Base-by-base conservation (phyloP, 192 early-diverging fungal genomes). In the Coemansia sp. region DNA sequence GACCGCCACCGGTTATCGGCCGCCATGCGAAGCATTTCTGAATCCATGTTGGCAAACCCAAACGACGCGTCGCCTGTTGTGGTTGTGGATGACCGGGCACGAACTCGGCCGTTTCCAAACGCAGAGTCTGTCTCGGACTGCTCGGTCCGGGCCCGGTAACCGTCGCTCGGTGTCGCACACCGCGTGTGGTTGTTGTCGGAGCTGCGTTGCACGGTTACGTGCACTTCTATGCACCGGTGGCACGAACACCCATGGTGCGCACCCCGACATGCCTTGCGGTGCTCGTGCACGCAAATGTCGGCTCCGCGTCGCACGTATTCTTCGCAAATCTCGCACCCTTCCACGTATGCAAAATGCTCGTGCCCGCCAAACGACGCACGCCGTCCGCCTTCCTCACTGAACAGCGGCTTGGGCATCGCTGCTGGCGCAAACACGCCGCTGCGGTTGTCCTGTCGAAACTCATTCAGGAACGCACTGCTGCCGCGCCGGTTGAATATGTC, bases 11-110 rank as follows among this genome's bases (percentile, higher is more conserved):
- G 52, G 49, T 77, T 77, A n/a, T 77, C 75, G n/a, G 62, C 54
- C 0, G 75, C 69, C 59, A 67, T 69, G 10, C 70, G 76, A 25
- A 66, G 54, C 76, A 79, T 79, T 59, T 79, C 76, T 0, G 76
- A 51, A 8, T 73, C 76, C 76, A 79, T 70, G 27, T 73, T 73
- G 14, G 67, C 70, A 32, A 79, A 79, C 1, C 76, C 76, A 60
- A 79, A 79, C 45, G 66, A 69, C 56, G 70, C 48, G 43, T 79
- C 76, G 41, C 76, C 76, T 0, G 65, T 65, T 37, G 43, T 73
- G 9, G 70, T 79, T 8, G 70, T 79, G 2, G 76, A 70, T 14
- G 76, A 79, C 8, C 76, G 62, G 3, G 76, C 63, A 0, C 76
- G 65, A 12, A 79, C 76, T 2, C 76, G 62, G 17, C 76, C 70